Evolutionary conservation across 495 filamentous ascomycete species (phyloP).

Genomic region (Xanthoparmelia taractica): DNA sequence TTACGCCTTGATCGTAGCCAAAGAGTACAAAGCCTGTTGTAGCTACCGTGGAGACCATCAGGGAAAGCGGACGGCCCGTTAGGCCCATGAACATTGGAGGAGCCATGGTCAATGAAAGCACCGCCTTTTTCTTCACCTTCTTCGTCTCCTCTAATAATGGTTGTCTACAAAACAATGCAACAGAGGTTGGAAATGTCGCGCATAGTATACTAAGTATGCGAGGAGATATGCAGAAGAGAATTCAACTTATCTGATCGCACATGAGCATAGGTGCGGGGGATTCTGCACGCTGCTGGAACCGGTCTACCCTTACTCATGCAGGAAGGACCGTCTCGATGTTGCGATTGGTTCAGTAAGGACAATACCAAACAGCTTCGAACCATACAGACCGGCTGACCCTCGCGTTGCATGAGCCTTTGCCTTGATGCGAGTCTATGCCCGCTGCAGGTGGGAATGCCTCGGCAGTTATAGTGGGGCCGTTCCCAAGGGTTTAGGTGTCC

Average conservation of each 20-base stretch:
- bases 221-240: neutral
- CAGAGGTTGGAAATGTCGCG: neutral
- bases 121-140: neutral
- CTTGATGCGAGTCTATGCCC: neutral
- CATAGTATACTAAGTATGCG: neutral
- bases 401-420: neutral
- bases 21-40: constrained; percentile 70
- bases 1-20: constrained; percentile 67
- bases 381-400: neutral
- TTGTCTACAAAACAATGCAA: neutral
- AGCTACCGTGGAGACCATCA: constrained; percentile 57
- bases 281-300: neutral
- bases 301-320: neutral
- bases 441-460: neutral
- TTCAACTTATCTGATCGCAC: neutral
- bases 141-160: neutral
- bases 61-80: constrained; percentile 53
- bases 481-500: no score
- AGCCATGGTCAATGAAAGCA: constrained; percentile 25
- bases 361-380: neutral
- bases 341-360: neutral
- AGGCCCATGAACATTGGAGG: constrained; percentile 51
- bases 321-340: neutral
- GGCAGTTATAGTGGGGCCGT: no score
- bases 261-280: neutral